These are phyloP conservation scores for Phalaenopsis aphrodite DNA, from an alignment of 106 monocot genomes.

Conservation along the genomic window DNA sequence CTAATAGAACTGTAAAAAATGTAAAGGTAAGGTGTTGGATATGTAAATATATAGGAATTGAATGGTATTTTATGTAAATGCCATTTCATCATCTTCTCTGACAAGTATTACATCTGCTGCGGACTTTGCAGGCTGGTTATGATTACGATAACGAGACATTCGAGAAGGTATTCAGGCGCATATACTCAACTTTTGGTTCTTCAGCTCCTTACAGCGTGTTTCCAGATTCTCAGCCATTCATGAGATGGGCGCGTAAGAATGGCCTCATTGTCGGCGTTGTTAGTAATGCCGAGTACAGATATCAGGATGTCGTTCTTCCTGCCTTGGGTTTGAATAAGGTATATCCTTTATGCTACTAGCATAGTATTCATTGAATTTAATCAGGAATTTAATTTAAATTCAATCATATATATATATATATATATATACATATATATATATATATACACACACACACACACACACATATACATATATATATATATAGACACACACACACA, in stretches of 20 bases:
- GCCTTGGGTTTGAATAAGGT: conserved; percentile 83
- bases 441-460: no score
- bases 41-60: no score
- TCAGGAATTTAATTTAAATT: no score
- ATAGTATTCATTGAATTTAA: no score
- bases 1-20: no score
- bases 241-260: conserved; percentile 71
- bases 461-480: no score
- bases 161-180: conserved; percentile 83
- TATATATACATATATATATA: no score
- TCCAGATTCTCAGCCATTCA: conserved; percentile 75
- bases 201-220: conserved; percentile 84
- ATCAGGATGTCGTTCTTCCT: conserved; percentile 93
- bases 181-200: conserved; percentile 89
- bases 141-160: conserved; percentile 94
- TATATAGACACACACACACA: no score
- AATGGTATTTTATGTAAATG: no score
- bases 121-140: conserved; percentile 72
- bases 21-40: no score
- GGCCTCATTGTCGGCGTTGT: conserved; percentile 74
- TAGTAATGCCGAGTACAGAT: conserved; percentile 89
- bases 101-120: background rate
- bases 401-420: no score
- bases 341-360: no score
- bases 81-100: background rate